Conservation (phyloP, 2,329 filamentous ascomycete genomes). For the Fusarium abutilonis region DNA sequence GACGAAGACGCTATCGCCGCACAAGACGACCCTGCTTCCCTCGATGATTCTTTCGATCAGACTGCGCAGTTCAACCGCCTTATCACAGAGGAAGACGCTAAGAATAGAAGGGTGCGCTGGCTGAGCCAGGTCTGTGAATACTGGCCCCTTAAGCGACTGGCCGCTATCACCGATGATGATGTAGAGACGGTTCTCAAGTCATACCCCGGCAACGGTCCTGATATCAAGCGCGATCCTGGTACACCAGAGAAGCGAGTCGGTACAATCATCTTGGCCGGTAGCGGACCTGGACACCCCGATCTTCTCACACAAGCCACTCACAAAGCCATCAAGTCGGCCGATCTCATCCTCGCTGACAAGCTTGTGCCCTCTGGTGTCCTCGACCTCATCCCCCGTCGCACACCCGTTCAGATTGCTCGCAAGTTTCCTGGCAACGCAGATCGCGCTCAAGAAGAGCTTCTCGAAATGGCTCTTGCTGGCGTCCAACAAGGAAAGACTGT, state of each 20-base stretch:
- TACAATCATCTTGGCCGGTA: slow-evolving; percentile 87
- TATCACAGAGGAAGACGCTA: slow-evolving; percentile 77
- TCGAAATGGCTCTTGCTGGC: slow-evolving; percentile 78
- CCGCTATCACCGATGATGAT: slow-evolving; percentile 81
- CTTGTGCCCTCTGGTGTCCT: slow-evolving; percentile 86
- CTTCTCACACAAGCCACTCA: slow-evolving; percentile 85
- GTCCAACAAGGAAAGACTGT: slow-evolving; percentile 76
- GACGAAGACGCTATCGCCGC: slow-evolving; percentile 70
- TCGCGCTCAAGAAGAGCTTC: slow-evolving; percentile 87
- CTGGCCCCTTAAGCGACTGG: slow-evolving; percentile 88
- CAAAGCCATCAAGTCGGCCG: slow-evolving; percentile 77
- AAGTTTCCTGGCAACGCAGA: slow-evolving; percentile 99
- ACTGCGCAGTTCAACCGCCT: slow-evolving; percentile 85
- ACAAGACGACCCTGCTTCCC: slow-evolving; percentile 64
- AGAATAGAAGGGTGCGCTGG: slow-evolving; percentile 89
- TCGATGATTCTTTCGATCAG: slow-evolving; percentile 76
- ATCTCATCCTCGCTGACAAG: slow-evolving; percentile 86
- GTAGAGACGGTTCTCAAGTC: slow-evolving; percentile 79
- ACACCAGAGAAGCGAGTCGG: slow-evolving; percentile 58
- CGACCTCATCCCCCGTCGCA: slow-evolving; percentile 88
- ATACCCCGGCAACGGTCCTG: slow-evolving; percentile 60
- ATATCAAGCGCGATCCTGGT: slow-evolving; percentile 37
- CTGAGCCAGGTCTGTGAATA: slow-evolving; percentile 97
- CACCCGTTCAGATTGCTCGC: slow-evolving; percentile 88
- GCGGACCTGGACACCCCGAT: slow-evolving; percentile 91